These are phyloP conservation scores for Plectosphaerella plurivora DNA, from an alignment of 2,329 filamentous ascomycete genomes.

Conservation along the genomic window DNA sequence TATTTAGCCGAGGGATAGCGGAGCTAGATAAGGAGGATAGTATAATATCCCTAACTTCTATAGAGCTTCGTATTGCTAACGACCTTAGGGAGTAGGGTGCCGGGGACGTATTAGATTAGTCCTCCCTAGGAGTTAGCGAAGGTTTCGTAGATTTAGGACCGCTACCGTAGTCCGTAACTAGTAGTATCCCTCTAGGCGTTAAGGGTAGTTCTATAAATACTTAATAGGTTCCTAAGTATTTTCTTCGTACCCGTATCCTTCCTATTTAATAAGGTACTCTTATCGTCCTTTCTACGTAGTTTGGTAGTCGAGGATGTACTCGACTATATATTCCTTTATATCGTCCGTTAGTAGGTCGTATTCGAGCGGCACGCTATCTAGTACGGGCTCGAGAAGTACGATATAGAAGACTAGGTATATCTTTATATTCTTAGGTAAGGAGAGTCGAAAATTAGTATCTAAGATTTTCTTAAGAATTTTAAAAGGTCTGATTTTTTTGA, in stretches of 20 bases:
- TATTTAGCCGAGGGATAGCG: no score
- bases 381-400: not conserved
- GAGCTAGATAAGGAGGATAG: no score
- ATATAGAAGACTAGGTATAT: constrained; percentile 1
- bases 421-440: constrained; percentile 3
- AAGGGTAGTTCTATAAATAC: not conserved
- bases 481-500: constrained; percentile 2
- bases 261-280: not conserved
- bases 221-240: not conserved
- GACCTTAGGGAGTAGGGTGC: no score
- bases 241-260: not conserved
- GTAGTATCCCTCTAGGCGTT: not conserved
- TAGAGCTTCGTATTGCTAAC: no score
- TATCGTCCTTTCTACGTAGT: not conserved
- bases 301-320: not conserved
- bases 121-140: no score
- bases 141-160: no score
- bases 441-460: constrained; percentile 1
- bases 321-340: not conserved
- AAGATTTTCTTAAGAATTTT: not conserved
- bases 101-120: no score
- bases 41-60: no score
- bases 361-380: not conserved
- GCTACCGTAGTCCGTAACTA: no score
- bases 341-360: not conserved